Evolutionary conservation across 2,329 filamentous ascomycete genomes (phyloP).

Genomic region (Botrytis tulipae): DNA sequence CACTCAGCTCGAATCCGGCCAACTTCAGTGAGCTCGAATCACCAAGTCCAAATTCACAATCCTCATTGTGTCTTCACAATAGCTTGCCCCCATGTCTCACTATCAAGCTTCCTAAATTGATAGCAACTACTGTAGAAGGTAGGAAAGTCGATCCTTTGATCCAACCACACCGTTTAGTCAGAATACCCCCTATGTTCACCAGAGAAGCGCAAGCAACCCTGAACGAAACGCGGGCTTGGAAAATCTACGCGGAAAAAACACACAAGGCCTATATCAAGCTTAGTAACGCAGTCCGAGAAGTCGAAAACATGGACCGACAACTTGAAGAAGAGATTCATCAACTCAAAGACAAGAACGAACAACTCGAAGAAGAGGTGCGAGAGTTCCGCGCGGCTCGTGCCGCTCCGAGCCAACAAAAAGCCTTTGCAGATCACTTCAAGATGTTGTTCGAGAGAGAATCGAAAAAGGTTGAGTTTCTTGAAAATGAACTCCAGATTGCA

Average conservation of each 20-base stretch:
- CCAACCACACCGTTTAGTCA: not conserved
- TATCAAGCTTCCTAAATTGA: not conserved
- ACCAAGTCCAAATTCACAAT: not conserved
- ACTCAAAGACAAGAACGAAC: not conserved
- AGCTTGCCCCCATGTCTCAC: not conserved
- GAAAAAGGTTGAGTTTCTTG: not conserved
- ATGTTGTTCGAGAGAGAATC: slow-evolving; percentile 1
- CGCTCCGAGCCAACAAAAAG: not conserved
- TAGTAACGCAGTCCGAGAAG: not conserved
- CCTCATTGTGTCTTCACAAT: not conserved
- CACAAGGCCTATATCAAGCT: not conserved
- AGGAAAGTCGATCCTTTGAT: not conserved
- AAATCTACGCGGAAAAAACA: not conserved
- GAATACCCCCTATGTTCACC: not conserved
- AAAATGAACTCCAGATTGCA: not conserved
- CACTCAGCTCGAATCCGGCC: not conserved
- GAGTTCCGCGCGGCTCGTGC: not conserved
- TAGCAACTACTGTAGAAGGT: not conserved
- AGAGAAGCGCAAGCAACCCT: not conserved
- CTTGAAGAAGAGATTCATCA: not conserved
- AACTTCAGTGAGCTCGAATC: not conserved
- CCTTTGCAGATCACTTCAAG: not conserved
- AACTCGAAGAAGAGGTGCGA: not conserved
- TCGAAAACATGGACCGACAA: not conserved
- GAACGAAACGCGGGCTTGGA: not conserved